phyloP scores from a whole-genome alignment of 1,139 yeast species.

The Hyphopichia fennica region DNA sequence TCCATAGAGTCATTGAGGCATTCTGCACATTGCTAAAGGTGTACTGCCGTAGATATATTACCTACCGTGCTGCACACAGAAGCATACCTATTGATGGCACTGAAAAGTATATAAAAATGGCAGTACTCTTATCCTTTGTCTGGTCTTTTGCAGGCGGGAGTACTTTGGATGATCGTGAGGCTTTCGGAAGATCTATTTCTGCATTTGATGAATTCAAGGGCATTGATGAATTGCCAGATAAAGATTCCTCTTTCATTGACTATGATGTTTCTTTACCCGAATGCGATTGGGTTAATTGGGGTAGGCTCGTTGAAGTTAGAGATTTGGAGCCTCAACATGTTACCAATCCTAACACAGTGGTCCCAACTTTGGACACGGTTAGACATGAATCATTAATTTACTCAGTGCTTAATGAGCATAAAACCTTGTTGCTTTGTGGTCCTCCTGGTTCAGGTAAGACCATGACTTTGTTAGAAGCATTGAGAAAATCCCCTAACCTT shows the following conservation, averaged over 20 bases:
- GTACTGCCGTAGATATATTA: slow-evolving; percentile 19
- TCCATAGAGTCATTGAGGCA: slow-evolving; percentile 40
- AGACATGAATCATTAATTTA: slow-evolving; percentile 65
- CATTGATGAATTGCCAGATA: slow-evolving; percentile 12
- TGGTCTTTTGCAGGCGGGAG: slow-evolving; percentile 79
- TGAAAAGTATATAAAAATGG: slow-evolving; percentile 34
- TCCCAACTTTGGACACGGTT: slow-evolving; percentile 79
- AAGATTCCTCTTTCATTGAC: slow-evolving; percentile 29
- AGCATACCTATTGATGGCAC: slow-evolving; percentile 18
- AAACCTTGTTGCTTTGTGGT: slow-evolving; percentile 78
- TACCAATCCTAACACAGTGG: slow-evolving; percentile 59
- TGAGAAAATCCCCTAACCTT: slow-evolving; percentile 56
- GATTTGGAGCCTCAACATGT: slow-evolving; percentile 68
- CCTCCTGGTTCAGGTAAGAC: slow-evolving; percentile 99
- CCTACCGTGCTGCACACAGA: slow-evolving; percentile 11
- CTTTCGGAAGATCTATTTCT: slow-evolving; percentile 35
- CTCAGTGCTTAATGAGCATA: slow-evolving; percentile 56
- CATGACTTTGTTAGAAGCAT: slow-evolving; percentile 76
- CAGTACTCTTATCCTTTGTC: slow-evolving; percentile 44
- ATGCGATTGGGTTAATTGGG: slow-evolving; percentile 52
- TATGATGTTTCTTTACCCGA: slow-evolving; percentile 48
- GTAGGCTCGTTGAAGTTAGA: slow-evolving; percentile 39
- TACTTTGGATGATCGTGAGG: slow-evolving; percentile 33
- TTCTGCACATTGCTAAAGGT: slow-evolving; percentile 28
- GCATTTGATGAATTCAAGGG: slow-evolving; percentile 15